Percentiles rank a stretch among this genome's conserved stretches.
Evolutionary conservation across 2,329 filamentous ascomycete genomes (phyloP).

Genomic region (Rasamsonia emersonii): DNA sequence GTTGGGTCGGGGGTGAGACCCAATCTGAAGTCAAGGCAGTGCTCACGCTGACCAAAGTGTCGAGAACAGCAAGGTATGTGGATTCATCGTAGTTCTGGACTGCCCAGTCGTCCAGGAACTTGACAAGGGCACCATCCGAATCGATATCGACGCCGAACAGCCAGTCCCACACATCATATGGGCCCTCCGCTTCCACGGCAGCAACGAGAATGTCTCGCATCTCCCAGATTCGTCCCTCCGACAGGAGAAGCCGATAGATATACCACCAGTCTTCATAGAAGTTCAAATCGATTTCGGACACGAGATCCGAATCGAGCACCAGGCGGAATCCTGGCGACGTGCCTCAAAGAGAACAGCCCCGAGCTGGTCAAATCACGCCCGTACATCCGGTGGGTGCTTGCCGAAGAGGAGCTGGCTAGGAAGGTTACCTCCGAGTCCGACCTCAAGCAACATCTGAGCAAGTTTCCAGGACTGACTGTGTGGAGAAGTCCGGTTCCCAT

Average conservation of each 20-base stretch:
- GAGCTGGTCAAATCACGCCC: constrained; percentile 2
- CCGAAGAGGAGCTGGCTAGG: constrained; percentile 1
- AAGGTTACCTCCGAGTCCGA: not conserved
- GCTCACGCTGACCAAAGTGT: not conserved
- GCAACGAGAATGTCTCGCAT: not conserved
- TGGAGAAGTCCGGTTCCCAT: not conserved
- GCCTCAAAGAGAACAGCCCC: constrained; percentile 1
- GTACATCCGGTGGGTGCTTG: constrained; percentile 4
- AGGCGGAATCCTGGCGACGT: not conserved
- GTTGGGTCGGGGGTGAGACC: no score
- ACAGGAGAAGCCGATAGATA: not conserved
- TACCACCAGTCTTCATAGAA: not conserved
- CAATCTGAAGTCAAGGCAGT: not conserved
- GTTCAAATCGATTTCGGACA: not conserved
- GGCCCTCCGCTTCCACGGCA: not conserved
- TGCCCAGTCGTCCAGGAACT: not conserved
- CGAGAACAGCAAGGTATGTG: not conserved
- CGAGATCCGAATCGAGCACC: not conserved
- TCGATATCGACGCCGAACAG: not conserved
- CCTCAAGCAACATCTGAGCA: not conserved
- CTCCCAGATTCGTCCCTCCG: not conserved
- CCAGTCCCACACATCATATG: not conserved
- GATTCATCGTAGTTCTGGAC: not conserved
- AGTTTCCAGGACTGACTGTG: constrained; percentile 1
- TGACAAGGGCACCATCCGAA: not conserved